phyloP scores from a whole-genome alignment of 345 rosid species.

The Boechera stricta region DNA sequence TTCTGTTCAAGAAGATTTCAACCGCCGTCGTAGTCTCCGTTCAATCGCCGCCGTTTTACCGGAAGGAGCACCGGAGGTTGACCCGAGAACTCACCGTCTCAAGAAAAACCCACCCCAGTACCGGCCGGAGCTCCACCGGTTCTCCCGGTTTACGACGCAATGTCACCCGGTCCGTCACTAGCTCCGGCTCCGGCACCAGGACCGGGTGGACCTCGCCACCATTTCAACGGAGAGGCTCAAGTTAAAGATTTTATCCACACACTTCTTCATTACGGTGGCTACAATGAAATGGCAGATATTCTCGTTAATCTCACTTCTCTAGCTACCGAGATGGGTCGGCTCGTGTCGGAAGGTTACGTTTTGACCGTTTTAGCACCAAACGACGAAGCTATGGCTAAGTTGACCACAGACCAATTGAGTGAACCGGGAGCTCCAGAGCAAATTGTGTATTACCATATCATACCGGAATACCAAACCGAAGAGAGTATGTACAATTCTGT shows the following conservation, averaged over 20 bases:
- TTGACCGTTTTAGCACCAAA: conserved; percentile 77
- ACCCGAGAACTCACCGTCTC: conserved; percentile 69
- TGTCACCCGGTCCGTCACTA: conserved; percentile 78
- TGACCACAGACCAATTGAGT: conserved; percentile 72
- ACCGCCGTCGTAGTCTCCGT: conserved; percentile 61
- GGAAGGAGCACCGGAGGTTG: conserved; percentile 74
- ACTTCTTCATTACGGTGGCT: conserved; percentile 71
- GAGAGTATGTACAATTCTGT: conserved; percentile 87
- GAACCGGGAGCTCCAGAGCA: conserved; percentile 90
- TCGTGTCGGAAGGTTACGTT: conserved; percentile 84
- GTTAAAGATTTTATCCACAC: conserved; percentile 78
- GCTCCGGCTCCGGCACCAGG: conserved; percentile 91
- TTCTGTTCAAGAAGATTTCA: conserved; percentile 75
- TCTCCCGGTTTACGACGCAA: conserved; percentile 64
- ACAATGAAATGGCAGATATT: conserved; percentile 83
- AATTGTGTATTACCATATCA: conserved; percentile 67
- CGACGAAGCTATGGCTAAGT: conserved; percentile 84
- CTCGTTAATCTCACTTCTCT: conserved; percentile 72
- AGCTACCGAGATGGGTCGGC: conserved; percentile 77
- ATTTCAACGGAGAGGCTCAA: conserved; percentile 75
- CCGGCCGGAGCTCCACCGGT: conserved; percentile 58
- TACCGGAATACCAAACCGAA: conserved; percentile 85
- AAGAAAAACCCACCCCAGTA: conserved; percentile 55
- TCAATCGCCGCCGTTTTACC: conserved; percentile 73
- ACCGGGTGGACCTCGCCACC: conserved; percentile 74